A percentile compares a stretch with the other conserved stretches of the same genome.
Conservation (phyloP, 768 basidiomycete species). For the Dioszegia aurantiaca region DNA sequence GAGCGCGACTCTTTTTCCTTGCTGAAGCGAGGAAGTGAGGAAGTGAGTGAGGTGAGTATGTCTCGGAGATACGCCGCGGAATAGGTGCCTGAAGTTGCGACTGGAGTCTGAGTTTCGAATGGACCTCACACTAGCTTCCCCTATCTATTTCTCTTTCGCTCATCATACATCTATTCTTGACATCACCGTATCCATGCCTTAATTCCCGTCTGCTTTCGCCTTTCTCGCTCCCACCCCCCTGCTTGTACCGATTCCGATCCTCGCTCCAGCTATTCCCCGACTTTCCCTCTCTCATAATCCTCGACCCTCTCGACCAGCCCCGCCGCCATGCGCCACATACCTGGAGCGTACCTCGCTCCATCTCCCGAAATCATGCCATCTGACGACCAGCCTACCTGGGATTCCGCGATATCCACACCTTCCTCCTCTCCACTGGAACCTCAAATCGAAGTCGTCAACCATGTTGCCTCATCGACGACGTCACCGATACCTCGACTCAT, state of each 20-base stretch:
- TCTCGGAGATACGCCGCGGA: slow-evolving; percentile 1
- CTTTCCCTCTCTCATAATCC: background rate
- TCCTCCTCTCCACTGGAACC: background rate
- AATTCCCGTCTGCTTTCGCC: background rate
- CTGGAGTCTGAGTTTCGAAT: too few species aligned
- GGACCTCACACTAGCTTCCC: too few species aligned
- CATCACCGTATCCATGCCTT: background rate
- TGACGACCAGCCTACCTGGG: too few species aligned
- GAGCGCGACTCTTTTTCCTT: background rate
- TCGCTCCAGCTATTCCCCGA: background rate
- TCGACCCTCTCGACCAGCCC: background rate
- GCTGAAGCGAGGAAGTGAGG: background rate
- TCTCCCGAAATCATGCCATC: background rate
- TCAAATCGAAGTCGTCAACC: too few species aligned
- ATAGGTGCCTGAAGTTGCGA: background rate
- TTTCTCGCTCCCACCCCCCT: background rate
- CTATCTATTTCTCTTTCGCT: too few species aligned
- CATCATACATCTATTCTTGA: too few species aligned
- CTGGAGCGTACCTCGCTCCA: background rate
- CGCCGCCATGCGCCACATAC: background rate
- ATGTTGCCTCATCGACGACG: background rate
- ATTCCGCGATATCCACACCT: background rate
- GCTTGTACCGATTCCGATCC: too few species aligned
- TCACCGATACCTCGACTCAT: background rate
- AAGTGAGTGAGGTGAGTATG: background rate